Conservation (phyloP, 2,329 filamentous ascomycete genomes). For the Arthrobotrys entomopaga region DNA sequence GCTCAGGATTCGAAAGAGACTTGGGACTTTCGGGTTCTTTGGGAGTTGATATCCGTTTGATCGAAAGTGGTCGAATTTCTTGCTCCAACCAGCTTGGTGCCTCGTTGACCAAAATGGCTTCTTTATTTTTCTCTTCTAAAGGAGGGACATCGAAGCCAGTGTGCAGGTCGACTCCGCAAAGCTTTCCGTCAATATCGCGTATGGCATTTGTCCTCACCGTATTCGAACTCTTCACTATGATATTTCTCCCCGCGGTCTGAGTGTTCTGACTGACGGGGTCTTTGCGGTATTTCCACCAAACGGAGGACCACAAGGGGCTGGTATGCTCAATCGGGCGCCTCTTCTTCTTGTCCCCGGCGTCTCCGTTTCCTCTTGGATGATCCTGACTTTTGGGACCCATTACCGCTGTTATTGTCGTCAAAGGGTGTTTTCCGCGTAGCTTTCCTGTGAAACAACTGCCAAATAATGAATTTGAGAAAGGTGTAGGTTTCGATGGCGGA, state of each 20-base stretch:
- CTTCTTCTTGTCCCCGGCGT: background rate
- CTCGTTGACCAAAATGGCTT: background rate
- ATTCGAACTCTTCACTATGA: no score
- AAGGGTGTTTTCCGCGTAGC: slow-evolving; percentile 39
- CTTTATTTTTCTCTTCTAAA: background rate
- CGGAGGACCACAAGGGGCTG: background rate
- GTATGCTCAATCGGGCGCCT: background rate
- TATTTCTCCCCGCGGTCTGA: no score
- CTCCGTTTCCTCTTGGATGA: slow-evolving; percentile 11
- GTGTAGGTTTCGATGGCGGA: slow-evolving; percentile 52
- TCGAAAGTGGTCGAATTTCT: background rate
- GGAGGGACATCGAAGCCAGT: slow-evolving; percentile 17
- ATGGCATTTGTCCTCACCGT: background rate
- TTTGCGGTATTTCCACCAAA: slow-evolving; percentile 28
- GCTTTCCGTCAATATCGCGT: slow-evolving; percentile 32
- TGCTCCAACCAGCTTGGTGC: background rate
- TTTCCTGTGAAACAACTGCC: slow-evolving; percentile 34
- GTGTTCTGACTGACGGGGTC: no score
- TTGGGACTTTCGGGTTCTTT: background rate
- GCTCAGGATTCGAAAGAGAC: background rate
- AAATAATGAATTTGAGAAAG: slow-evolving; percentile 49
- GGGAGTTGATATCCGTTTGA: background rate
- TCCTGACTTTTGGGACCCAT: slow-evolving; percentile 15
- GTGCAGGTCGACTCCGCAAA: slow-evolving; percentile 33
- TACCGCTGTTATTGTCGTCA: slow-evolving; percentile 15